Base-by-base conservation (phyloP, 495 filamentous ascomycete genomes). In the Penicillium roqueforti region DNA sequence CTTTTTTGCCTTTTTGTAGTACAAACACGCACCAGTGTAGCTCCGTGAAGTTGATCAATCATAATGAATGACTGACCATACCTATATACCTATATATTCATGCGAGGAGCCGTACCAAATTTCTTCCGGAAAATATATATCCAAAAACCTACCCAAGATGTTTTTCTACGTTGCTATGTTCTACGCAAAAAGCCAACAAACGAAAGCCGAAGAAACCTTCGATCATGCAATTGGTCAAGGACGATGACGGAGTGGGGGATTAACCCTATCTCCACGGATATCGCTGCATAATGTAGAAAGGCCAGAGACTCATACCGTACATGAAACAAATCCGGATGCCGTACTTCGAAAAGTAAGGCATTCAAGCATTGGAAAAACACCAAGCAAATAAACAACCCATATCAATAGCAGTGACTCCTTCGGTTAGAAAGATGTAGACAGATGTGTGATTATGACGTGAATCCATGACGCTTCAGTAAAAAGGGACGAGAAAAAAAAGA, bases 151-250 rank as follows among this genome's bases (percentile, higher is more conserved):
- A n/a, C n/a, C n/a, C n/a, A n/a, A n/a, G n/a, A n/a, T n/a, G n/a
- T n/a, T n/a, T n/a, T n/a, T n/a, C n/a, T 48, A 48, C 18, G 4
- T 10, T 31, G 3, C 37, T 9, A 20, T 9, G 1, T 32, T 20
- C 36, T 51, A 51, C 48, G 22, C 10, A 3, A 18, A 7, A 19
- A 14, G 10, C 11, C 18, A 36, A 32, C 3, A 25, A 43, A 31
- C 29, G 40, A 57, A 37, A 51, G 50, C 55, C 53, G 63, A 60
- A 60, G 63, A 60, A 67, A 62, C 47, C 60, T 68, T 66, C 64
- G 47, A 67, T 62, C 63, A 68, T 72, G 65, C 65, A 67, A 72
- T 70, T 70, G 67, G 59, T 59, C 55, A 67, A 65, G 47, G 47
- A 62, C 51, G 47, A 69, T 54, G 57, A 65, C 46, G 58, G 61